Base-by-base conservation (phyloP, 306 rosid species). In the Prunus mongolica region DNA sequence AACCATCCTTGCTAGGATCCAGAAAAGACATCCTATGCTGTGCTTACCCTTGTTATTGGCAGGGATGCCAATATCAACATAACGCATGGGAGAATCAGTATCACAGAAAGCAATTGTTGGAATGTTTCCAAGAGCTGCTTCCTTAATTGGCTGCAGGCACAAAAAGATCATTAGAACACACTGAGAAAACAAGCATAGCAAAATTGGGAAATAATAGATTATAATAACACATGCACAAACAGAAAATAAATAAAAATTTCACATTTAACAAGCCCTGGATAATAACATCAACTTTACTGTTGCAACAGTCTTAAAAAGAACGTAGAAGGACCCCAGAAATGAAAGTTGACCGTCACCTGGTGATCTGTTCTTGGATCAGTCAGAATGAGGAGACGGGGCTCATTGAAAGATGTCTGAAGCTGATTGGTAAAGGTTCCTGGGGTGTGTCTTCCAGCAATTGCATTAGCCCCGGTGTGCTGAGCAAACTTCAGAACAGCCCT, bases 321-420 rank as follows among this genome's bases (percentile, higher is more conserved):
- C 51, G 7, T 5, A 16, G 1, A 28, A 9, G 6, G 12, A 10
- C 20, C 41, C 16, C 0, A 28, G 28, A 67, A 24, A 44, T 12
- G 5, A 56, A 14, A 49, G 41, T 47, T 32, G 25, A 16, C 41
- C 71, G 76, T 58, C 27, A 94, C 97, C 98, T 94, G 97, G 55
- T 90, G 96, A 77, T 92, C 98, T 0, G 98, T 95, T 72, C 98
- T 83, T 38, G 98, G 98, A 61, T 95, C 98, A 0, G 98, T 95
- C 13, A 95, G 88, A 12, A 95, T 90, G 1, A 95, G 92, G 20
- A 95, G 92, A 2, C 99, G 97, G 4, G 99, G 99, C 86, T 90
- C 99, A 3, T 81, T 89, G 74, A 89, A 92, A 0, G 97, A 95
- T 2, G 97, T 88, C 79, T 95, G 99, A 4, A 92, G 84, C 89